phyloP scores from a whole-genome alignment of 140 eudicot species.

The Oenanthe javanica region DNA sequence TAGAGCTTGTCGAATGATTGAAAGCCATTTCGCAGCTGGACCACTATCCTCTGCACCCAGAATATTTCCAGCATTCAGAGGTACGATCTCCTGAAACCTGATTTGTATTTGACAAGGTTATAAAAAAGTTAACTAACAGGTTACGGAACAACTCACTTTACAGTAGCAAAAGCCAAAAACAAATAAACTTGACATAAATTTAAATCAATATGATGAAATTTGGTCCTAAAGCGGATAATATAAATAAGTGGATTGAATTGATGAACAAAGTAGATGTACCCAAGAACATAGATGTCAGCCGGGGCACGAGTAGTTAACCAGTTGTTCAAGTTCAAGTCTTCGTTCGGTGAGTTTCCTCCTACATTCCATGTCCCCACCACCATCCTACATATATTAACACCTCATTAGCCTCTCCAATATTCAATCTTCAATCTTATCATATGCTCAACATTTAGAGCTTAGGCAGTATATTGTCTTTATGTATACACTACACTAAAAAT shows the following conservation, averaged over 20 bases:
- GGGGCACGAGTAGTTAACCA: conserved; percentile 55
- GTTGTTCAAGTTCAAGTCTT: conserved; percentile 41
- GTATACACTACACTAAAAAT: not conserved
- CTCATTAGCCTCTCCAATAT: not conserved
- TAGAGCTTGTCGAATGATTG: conserved; percentile 57
- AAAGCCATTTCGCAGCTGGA: conserved; percentile 77
- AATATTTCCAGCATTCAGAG: conserved; percentile 81
- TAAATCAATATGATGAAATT: not conserved
- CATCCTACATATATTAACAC: conserved; percentile 35
- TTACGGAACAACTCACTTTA: not conserved
- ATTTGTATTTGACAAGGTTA: conserved; percentile 6
- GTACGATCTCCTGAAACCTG: conserved; percentile 95
- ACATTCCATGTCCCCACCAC: conserved; percentile 96
- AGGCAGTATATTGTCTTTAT: not conserved
- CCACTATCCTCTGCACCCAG: conserved; percentile 71
- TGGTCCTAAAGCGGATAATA: too few species aligned
- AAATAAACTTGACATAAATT: not conserved
- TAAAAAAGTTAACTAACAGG: conserved; percentile 1
- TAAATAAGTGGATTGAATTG: not conserved
- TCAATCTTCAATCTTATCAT: not conserved
- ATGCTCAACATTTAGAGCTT: not conserved
- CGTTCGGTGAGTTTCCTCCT: conserved; percentile 74
- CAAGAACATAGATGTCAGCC: conserved; percentile 74
- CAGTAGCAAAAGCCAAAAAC: not conserved
- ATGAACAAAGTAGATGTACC: conserved; percentile 29